Evolutionary conservation across 345 rosid genomes (phyloP).

Genomic region (Hirschfeldia incana): DNA sequence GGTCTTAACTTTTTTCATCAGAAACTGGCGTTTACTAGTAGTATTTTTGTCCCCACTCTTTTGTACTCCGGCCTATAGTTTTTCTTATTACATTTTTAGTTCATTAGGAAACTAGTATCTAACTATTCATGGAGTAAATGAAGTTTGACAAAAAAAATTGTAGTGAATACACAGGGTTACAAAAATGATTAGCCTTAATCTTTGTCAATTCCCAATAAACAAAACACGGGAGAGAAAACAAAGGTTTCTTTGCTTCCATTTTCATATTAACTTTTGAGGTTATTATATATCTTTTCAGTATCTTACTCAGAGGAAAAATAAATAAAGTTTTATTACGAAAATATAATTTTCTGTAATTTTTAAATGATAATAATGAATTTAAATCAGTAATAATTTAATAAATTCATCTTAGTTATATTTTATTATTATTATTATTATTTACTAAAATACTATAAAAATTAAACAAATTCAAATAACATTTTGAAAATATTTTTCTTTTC

Average conservation of each 20-base stretch:
- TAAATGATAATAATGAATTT: too few species aligned
- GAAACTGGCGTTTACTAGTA: slow-evolving; percentile 6
- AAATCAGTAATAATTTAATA: neutral
- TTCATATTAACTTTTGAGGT: neutral
- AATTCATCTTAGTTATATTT: neutral
- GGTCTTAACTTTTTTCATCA: slow-evolving; percentile 26
- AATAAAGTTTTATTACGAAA: too few species aligned
- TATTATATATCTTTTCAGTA: neutral
- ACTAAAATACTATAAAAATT: neutral
- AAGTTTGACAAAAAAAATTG: neutral
- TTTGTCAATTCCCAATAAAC: neutral
- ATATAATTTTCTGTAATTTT: neutral
- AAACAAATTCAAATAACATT: neutral
- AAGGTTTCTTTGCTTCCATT: slow-evolving; percentile 21
- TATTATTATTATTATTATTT: neutral
- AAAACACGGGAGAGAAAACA: slow-evolving; percentile 6
- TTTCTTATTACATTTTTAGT: neutral
- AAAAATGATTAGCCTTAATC: neutral
- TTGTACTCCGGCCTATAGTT: neutral
- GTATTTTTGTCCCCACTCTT: slow-evolving; percentile 3
- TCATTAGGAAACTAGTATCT: neutral
- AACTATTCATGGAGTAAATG: neutral
- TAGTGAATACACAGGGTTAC: too few species aligned
- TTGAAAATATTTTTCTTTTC: neutral
- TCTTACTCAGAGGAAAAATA: neutral